Base-by-base conservation (phyloP, 2,329 filamentous ascomycete species). In the Cladosporium cucumerinum region DNA sequence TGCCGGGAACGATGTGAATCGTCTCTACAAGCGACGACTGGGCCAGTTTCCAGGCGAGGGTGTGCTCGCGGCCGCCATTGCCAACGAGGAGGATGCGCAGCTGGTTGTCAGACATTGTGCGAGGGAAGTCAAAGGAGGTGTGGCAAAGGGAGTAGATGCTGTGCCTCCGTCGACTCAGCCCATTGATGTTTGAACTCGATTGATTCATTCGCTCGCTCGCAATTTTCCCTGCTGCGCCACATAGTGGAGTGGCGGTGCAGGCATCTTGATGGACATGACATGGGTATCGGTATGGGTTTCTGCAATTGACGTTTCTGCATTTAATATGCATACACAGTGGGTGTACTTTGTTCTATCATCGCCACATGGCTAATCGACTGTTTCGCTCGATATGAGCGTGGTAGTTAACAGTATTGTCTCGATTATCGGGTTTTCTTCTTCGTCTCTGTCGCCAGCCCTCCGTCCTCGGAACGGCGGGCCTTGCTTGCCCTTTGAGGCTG, bases 51-150 rank as follows among this genome's bases (percentile, higher is more conserved):
- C 93, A 98, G 49, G 93, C 93, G 68, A 97, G 85, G 55, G 93
- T 92, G 79, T 98, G 93, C 81, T 99, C 95, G 73, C 95, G 89
- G 72, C 94, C 95, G 70, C 95, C 95, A 76, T 94, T 96, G 74
- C 95, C 94, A 70, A 98, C 88, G 68, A 98, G 87, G 68, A 98
- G 88, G 71, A 97, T 84, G 71, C 88, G 86, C 68, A 92, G 83
- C 52, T 66, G 67, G 25, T 67, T 43, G 28, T 67, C 55, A 57
- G 68, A 63, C 69, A 71, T 72, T 48, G 46, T 66, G 51, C 55
- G 61, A 62, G 58, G 28, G 32, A 10, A 25, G 16, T 23, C 39
- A 32, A 18, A 21, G 18, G 28, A 54, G 28, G 26, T 11, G 51
- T 30, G 32, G 51, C 51, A 54, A 54, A 23, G 49, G 34, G 12